Evolutionary conservation across 768 basidiomycete species (phyloP), one percentile per base, ranked within the genome.

Genomic region (Aureoboletus auriporus): DNA sequence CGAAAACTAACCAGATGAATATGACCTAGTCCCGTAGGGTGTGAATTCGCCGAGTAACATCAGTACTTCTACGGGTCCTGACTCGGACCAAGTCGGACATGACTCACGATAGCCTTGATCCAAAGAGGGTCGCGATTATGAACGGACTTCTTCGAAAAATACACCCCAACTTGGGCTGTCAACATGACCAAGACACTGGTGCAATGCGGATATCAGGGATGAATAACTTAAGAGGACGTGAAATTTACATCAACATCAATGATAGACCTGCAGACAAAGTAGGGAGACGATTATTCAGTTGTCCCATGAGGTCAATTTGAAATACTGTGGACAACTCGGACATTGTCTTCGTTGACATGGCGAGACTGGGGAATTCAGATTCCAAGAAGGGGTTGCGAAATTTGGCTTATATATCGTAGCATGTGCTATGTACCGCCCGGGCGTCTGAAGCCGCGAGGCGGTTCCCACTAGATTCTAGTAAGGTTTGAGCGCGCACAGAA

Each of bases 91-190:
- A 26, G 4, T 27, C 8, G 26, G 6, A 27, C 13, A 38, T 43
- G 8, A 44, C 62, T 3, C 33, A 64, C 62, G n/a, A 54, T 16
- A 23, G 44, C 35, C 45, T 63, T 64, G 37, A 58, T 38, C 62
- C 62, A 64, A 44, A 33, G 17, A 35, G 52, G 28, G 7, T 64
- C 63, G 26, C 54, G 53, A 30, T 30, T 14, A 41, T 49, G 58
- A 36, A 54, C 17, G 9, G 49, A 1, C 8, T 16, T 34, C 17
- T 35, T 64, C 50, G 55, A 40, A 47, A 65, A 50, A 38, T 64
- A 65, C 6, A 55, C 13, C 39, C 28, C 51, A 11, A 63, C 56
- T 53, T 64, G 62, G 20, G 37, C 2, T 8, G 60, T 62, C n/a
- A 65, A 31, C 30, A 63, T 43, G 33, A 52, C 1, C 28, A 63